Evolutionary conservation across 2,329 filamentous ascomycete species (phyloP), one percentile per base, ranked within the genome.

Genomic region (Pyricularia sp.): DNA sequence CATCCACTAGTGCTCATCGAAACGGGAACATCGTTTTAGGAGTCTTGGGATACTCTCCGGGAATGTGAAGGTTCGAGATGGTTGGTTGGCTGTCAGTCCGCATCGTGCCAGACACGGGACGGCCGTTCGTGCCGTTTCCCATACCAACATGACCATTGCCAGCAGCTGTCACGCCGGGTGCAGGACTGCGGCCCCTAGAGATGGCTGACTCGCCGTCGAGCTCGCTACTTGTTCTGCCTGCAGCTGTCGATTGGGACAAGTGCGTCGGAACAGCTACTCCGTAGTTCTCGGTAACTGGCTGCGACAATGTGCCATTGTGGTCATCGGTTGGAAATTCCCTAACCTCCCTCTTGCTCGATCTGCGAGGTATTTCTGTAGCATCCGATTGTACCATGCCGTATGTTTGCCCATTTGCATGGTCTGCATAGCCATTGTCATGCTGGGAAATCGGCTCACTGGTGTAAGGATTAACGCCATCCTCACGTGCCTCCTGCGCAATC

Each of bases 21-120:
- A 58, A 68, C 31, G 65, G 1, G 70, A 71, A 66, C 31, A 30
- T 69, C n/a, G 64, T 66, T 71, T 78, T 82, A 10, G 88, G 88
- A 75, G 64, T 66, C 71, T 78, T 82, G 10, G 88, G 88, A 75
- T 84, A 93, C 72, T 89, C 84, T 12, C 90, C 90, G 3, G 90
- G 90, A 23, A 93, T 85, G 74, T 91, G 89, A 67, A 92, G 78
- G 74, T 89, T 85, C 68, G 87, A 88, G 64, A 91, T 86, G 31
- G 84, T 86, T 14, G 83, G 81, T 7, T 83, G 80, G 72, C 84
- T 83, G 65, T 82, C 79, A 17, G 77, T 79, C 66, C 81, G 79
- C 74, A 58, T 64, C 14, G 68, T 64, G 10, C 64, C 69, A 6
- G 42, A 68, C 9, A 73, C 71, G 14, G 72, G 71, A 23, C 68